Evolutionary conservation across 768 basidiomycete genomes (phyloP), one percentile per base, ranked within the genome.

Genomic region (Russula griseocarnosa): DNA sequence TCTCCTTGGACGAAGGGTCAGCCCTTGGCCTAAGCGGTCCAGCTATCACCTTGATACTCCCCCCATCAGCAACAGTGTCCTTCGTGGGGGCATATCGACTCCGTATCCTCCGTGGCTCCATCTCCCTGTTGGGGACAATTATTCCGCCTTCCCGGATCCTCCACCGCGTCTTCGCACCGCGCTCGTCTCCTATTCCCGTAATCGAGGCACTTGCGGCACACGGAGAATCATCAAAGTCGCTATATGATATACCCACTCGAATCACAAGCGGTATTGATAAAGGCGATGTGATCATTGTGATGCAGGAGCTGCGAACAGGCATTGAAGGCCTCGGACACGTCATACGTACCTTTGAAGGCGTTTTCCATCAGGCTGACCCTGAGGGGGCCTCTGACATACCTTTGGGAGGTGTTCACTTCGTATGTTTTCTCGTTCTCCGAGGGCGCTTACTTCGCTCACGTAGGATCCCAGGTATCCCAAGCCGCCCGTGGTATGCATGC

Each of bases 131-230:
- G n/a, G 90, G 89, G 3, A 78, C 82, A 13, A 76, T 74, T 1
- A 70, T 90, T 9, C 54, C 62, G 0, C 69, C 83, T 8, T 82
- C 83, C 1, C 51, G 68, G 1, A 70, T 60, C 3, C 61, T 69
- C 6, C 78, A 92, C 67, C 75, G 74, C 14, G 77, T 95, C 30
- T 95, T 85, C 70, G 88, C 92, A 0, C 92, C 94, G 0, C 79
- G 83, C 3, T 90, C 86, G 0, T 84, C 90, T n/a, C 90, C 92
- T 0, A 71, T 94, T 6, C 90, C 92, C 0, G 71, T 79, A 74
- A 64, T 82, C 76, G 69, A 72, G 18, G 67, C 67, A 67, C 30
- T 70, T 75, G 1, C 42, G 66, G 11, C 66, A 71, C 56, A 34
- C 63, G 22, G 58, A 72, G 46, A 34, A 58, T 50, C 59, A 44